phyloP scores from a whole-genome alignment of 805 yeast species.

The Torulaspora franciscae region DNA sequence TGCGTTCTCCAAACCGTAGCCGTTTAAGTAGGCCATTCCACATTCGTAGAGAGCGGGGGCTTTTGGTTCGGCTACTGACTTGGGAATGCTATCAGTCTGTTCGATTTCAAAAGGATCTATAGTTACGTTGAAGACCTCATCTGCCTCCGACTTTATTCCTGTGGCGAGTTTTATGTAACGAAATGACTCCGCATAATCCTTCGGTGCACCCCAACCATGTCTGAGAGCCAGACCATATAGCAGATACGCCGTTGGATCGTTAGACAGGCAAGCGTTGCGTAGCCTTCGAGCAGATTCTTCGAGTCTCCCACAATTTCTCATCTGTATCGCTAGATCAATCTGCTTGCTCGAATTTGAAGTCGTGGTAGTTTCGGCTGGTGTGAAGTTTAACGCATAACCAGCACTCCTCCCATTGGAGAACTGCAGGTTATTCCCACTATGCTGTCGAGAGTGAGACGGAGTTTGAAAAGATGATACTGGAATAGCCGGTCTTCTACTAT shows the following conservation, averaged over 20 bases:
- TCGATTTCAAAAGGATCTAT: constrained; percentile 37
- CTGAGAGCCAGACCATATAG: constrained; percentile 63
- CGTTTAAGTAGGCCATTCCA: constrained; percentile 53
- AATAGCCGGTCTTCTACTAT: constrained; percentile 9
- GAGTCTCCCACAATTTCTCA: constrained; percentile 54
- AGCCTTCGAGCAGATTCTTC: constrained; percentile 67
- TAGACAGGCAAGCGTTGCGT: constrained; percentile 57
- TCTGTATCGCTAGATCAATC: constrained; percentile 38
- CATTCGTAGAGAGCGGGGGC: constrained; percentile 56
- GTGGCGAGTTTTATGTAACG: constrained; percentile 57
- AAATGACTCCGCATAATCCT: constrained; percentile 50
- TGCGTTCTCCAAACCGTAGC: constrained; percentile 44
- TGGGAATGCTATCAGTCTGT: constrained; percentile 31
- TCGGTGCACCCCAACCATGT: constrained; percentile 62
- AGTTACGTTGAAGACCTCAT: constrained; percentile 20
- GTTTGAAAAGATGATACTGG: constrained; percentile 8
- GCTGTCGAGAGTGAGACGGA: constrained; percentile 5
- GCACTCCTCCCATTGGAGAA: background rate
- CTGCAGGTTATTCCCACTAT: constrained; percentile 4
- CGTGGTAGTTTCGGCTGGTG: constrained; percentile 3
- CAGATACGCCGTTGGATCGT: constrained; percentile 61
- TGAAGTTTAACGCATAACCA: constrained; percentile 1
- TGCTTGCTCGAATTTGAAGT: constrained; percentile 2
- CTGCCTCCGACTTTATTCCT: constrained; percentile 30
- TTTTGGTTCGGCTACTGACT: constrained; percentile 40